phyloP scores from a whole-genome alignment of 345 rosid species.

The Microcos paniculata region DNA sequence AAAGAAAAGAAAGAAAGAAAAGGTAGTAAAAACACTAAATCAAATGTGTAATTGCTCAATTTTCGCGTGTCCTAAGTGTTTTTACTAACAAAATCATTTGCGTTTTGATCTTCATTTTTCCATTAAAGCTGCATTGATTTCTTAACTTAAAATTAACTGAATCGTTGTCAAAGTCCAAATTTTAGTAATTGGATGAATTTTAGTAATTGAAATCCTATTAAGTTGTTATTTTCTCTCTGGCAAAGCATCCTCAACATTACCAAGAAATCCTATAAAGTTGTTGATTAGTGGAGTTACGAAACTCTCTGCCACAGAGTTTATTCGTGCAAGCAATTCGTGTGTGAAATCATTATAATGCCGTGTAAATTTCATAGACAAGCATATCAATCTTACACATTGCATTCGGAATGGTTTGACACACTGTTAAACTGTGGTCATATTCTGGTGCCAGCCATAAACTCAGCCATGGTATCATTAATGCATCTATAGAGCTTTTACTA shows the following conservation, averaged over 20 bases:
- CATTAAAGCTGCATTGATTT: neutral
- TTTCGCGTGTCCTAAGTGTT: neutral
- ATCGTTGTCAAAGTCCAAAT: neutral
- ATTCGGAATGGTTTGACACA: neutral
- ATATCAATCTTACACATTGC: neutral
- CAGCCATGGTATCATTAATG: neutral
- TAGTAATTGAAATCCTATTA: neutral
- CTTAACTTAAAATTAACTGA: neutral
- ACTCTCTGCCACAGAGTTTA: neutral
- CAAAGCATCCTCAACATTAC: too few relatives aligned
- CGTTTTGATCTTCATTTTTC: neutral
- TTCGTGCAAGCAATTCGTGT: neutral
- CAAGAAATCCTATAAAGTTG: neutral
- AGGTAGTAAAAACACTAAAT: neutral
- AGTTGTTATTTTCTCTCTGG: too few relatives aligned
- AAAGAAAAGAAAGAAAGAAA: neutral
- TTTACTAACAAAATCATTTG: neutral
- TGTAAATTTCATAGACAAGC: neutral
- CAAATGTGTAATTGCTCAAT: neutral
- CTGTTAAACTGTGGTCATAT: neutral
- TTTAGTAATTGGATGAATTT: neutral
- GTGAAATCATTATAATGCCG: neutral
- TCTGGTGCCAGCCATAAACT: neutral
- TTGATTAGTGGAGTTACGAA: neutral
- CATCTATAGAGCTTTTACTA: constrained; percentile 4